These are phyloP conservation scores for Parvularia atlantis DNA, from an alignment of 78 protist genomes.

Conservation along the genomic window DNA sequence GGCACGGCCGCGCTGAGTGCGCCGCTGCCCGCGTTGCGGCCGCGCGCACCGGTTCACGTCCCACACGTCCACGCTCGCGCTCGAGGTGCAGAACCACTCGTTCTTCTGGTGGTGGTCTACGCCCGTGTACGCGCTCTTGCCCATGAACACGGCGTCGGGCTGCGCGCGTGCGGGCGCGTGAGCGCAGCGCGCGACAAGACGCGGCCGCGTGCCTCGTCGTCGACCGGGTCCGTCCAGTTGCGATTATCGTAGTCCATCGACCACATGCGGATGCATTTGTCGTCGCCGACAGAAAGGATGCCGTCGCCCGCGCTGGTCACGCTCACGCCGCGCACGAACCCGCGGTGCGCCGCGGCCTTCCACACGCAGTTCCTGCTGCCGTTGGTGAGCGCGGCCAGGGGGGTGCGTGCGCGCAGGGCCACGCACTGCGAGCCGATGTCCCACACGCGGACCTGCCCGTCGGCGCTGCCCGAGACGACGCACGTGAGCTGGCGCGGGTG, in stretches of 20 bases:
- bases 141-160: background rate
- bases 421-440: conserved; percentile 8
- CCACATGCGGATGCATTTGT: conserved; percentile 48
- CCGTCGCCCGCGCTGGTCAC: conserved; percentile 33
- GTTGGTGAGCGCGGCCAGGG: background rate
- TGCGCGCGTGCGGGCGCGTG: background rate
- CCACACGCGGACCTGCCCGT: conserved; percentile 41
- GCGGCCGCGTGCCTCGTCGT: background rate
- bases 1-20: too few relatives aligned
- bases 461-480: conserved; percentile 24
- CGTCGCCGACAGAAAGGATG: conserved; percentile 51
- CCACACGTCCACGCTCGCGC: conserved; percentile 22
- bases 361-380: background rate
- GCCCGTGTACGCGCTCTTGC: conserved; percentile 11
- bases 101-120: conserved; percentile 47
- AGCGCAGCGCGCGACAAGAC: background rate
- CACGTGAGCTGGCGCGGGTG: conserved; percentile 16
- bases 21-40: too few relatives aligned
- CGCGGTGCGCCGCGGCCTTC: conserved; percentile 46
- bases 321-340: conserved; percentile 70
- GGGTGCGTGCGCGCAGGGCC: background rate
- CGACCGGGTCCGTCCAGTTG: background rate
- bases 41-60: too few relatives aligned
- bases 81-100: conserved; percentile 28
- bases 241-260: background rate